Base-by-base conservation (phyloP, 352 stramenopile genomes). In the Phytophthora fragariaefolia region DNA sequence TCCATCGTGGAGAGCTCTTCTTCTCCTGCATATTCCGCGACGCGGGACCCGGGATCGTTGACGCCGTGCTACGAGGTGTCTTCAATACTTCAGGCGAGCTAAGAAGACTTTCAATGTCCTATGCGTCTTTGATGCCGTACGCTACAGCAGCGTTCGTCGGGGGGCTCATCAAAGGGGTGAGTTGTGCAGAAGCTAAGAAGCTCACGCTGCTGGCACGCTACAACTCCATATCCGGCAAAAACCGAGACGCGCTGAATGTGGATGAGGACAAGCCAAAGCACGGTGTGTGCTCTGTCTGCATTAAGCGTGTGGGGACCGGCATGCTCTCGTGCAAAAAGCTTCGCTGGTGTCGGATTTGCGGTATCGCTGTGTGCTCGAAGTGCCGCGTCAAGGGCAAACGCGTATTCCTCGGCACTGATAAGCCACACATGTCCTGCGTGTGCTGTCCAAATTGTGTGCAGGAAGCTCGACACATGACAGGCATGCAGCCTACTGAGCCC, bases 371-470 rank as follows among this genome's bases (percentile, higher is more conserved):
- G 5, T 85, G 77, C 43, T 62, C 64, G 15, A 72, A 79, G 58
- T 88, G 79, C 63, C 67, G 73, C 23, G 60, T 79, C 5, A 89
- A 83, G 38, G 81, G 55, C 24, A 58, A 83, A 32, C 56, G 62
- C 22, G 63, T 81, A 7, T 80, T 89, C 50, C 43, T 75, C 1
- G 69, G 76, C 1, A 38, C 38, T 4, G n/a, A 50, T 3, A 69
- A 61, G 32, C 52, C 64, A 1, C 53, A 52, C 53, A 45, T 34
- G 32, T 8, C 52, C 23, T 69, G 72, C 10, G 36, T 68, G 18
- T 71, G 69, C 26, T 83, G 75, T 45, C 66, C 73, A 2, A 63
- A 54, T 15, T 80, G 75, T 49, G 57, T 69, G 5, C 57, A 65
- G 4, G 66, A 76, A 26, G 68, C 71, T 40, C 68, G 71, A 34